phyloP scores from a whole-genome alignment of 2,329 filamentous ascomycete genomes.

The Cladobotryum mycophilum region DNA sequence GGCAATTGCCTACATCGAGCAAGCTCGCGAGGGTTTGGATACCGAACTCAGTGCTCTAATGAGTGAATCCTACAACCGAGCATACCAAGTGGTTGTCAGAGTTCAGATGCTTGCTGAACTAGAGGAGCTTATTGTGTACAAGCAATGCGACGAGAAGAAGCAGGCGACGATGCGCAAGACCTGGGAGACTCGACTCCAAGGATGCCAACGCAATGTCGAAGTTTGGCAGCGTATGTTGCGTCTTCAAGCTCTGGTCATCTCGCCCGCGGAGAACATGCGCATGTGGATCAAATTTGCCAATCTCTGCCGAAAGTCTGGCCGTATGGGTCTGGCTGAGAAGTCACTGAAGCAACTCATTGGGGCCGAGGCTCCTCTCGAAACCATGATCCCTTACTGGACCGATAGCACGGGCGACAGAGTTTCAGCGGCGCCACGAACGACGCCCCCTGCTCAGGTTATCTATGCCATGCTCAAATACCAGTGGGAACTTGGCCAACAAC shows the following conservation, averaged over 20 bases:
- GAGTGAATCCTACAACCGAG: constrained; percentile 97
- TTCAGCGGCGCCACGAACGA: constrained; percentile 34
- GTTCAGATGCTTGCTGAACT: constrained; percentile 99
- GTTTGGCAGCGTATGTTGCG: constrained; percentile 99
- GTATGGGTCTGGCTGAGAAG: constrained; percentile 92
- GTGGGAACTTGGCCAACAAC: constrained; percentile 76
- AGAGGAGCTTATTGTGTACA: constrained; percentile 96
- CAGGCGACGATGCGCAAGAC: constrained; percentile 86
- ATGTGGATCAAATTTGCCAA: constrained; percentile 99
- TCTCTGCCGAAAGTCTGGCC: constrained; percentile 90
- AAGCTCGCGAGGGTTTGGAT: constrained; percentile 87
- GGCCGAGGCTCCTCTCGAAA: constrained; percentile 56
- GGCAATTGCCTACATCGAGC: constrained; percentile 80
- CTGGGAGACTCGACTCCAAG: constrained; percentile 92
- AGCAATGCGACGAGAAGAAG: constrained; percentile 85
- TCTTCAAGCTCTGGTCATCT: constrained; percentile 84
- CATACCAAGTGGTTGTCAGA: constrained; percentile 94
- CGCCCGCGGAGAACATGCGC: constrained; percentile 86
- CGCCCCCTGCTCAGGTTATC: constrained; percentile 68
- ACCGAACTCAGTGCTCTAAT: constrained; percentile 92
- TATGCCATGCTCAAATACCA: constrained; percentile 98
- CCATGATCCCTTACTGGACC: constrained; percentile 54
- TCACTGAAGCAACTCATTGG: constrained; percentile 87
- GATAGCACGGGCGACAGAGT: constrained; percentile 26
- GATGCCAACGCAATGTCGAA: constrained; percentile 94